These are phyloP conservation scores for Sporothrix humicola DNA, from an alignment of 2,329 filamentous ascomycete genomes.

Conservation along the genomic window DNA sequence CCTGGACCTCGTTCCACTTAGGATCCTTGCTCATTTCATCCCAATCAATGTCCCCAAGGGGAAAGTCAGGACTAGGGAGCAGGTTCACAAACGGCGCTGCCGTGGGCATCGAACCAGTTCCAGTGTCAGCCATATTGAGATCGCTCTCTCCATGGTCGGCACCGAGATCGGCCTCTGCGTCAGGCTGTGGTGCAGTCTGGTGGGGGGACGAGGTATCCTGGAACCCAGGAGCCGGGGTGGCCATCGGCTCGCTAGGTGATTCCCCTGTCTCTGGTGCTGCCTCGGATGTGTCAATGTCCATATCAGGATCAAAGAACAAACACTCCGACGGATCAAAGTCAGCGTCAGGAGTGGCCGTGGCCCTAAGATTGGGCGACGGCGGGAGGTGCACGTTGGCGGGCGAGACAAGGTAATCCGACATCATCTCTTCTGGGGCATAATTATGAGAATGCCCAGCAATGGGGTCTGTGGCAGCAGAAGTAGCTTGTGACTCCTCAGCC, in stretches of 20 bases:
- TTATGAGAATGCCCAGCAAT: slow-evolving; percentile 9
- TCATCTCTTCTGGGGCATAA: not conserved
- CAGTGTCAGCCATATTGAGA: too few species aligned
- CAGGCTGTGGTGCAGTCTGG: not conserved
- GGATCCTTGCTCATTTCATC: too few species aligned
- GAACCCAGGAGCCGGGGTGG: not conserved
- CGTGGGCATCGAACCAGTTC: too few species aligned
- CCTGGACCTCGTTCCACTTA: too few species aligned
- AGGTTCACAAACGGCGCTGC: too few species aligned
- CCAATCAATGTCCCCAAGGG: too few species aligned
- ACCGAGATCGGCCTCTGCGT: not conserved
- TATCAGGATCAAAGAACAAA: not conserved
- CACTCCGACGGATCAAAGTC: not conserved
- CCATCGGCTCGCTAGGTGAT: not conserved
- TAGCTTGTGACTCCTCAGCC: not conserved
- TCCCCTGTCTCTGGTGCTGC: not conserved
- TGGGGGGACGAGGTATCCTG: not conserved
- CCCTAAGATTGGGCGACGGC: not conserved
- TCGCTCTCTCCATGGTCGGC: too few species aligned
- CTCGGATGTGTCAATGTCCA: not conserved
- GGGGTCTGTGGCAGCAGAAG: not conserved
- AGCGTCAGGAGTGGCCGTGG: slow-evolving; percentile 2
- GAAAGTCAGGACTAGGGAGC: too few species aligned
- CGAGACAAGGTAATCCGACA: not conserved
- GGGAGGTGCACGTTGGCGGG: slow-evolving; percentile 19